Base-by-base conservation (phyloP, 306 rosid species). In the Senna siamea region DNA sequence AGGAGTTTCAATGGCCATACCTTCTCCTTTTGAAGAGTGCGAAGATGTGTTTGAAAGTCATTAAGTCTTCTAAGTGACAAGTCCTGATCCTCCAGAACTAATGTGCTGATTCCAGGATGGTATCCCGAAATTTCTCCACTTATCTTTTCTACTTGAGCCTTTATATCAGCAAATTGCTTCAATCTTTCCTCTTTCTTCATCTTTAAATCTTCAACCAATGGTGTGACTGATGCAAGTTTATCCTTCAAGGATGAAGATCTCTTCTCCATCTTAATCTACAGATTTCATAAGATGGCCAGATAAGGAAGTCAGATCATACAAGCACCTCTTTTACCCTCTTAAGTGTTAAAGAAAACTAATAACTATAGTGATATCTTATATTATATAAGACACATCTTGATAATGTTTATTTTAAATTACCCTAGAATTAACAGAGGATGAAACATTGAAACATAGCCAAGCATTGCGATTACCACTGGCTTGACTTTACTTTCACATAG, bases 1-100 rank as follows among this genome's bases (percentile, higher is more conserved):
- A 35, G 57, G 54, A 68, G 43, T 28, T 9, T 63, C 70, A 59
- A 80, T 52, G 38, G 5, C 47, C 26, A 51, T 78, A 92, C 98
- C 96, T 94, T 94, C 81, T 94, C 97, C 81, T 88, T 94, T 80
- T 94, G 96, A 80, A 94, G 90, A 70, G 82, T 28, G 56, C 81
- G 90, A 34, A 94, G 94, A 78, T 84, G 93, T 7, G 82, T 82
- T 85, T 91, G 96, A 80, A 81, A 88, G 66, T 94, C 98, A 69
- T 83, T 91, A 7, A 94, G 91, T 87, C 89, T 91, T 84, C 98
- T 87, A 59, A 84, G 79, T 0, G 98, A 94, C 77, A 91, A 74
- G 77, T 94, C 98, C 20, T 87, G 88, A 17, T 91, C 97, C 32
- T 85, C 97, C 43, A 74, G 60, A 70, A 66, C 58, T 44, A 78